Conservation (phyloP, 192 early-diverging fungal species). For the Coemansia furcata region DNA sequence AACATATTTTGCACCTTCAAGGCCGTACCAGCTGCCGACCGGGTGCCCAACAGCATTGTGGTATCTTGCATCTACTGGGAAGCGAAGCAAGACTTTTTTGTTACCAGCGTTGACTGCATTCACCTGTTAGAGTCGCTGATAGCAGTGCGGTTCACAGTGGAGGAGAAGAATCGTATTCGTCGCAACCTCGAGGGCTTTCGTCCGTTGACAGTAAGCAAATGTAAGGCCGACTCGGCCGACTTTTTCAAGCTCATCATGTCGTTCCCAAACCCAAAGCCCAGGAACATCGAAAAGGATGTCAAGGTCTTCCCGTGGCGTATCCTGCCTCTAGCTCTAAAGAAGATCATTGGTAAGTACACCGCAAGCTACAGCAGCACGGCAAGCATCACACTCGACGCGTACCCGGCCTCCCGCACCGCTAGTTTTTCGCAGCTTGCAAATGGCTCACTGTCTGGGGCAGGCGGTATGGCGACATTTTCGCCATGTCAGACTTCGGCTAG, state of each 20-base stretch:
- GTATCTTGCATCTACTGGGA: constrained; percentile 83
- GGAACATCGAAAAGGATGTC: constrained; percentile 88
- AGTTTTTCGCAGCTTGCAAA: constrained; percentile 27
- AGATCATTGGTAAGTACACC: constrained; percentile 75
- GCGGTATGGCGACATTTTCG: constrained; percentile 31
- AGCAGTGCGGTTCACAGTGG: constrained; percentile 71
- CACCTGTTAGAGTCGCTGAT: constrained; percentile 72
- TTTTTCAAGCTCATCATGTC: constrained; percentile 84
- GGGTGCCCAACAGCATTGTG: constrained; percentile 64
- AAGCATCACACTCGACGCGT: constrained; percentile 24
- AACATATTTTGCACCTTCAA: constrained; percentile 66
- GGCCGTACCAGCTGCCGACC: constrained; percentile 57
- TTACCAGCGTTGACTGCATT: constrained; percentile 79
- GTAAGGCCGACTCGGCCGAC: constrained; percentile 69
- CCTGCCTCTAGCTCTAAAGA: constrained; percentile 66
- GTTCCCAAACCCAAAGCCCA: constrained; percentile 76
- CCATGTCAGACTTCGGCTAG: constrained; percentile 8
- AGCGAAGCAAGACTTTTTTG: constrained; percentile 69
- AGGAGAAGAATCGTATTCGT: constrained; percentile 85
- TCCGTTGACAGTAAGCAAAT: constrained; percentile 74
- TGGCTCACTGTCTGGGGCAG: constrained; percentile 16
- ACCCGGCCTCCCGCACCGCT: constrained; percentile 9
- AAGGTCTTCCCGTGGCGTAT: constrained; percentile 82
- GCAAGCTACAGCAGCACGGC: constrained; percentile 48
- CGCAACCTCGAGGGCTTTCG: constrained; percentile 81